Evolutionary conservation across 768 basidiomycete genomes (phyloP).

Genomic region (Daedalea quercina): DNA sequence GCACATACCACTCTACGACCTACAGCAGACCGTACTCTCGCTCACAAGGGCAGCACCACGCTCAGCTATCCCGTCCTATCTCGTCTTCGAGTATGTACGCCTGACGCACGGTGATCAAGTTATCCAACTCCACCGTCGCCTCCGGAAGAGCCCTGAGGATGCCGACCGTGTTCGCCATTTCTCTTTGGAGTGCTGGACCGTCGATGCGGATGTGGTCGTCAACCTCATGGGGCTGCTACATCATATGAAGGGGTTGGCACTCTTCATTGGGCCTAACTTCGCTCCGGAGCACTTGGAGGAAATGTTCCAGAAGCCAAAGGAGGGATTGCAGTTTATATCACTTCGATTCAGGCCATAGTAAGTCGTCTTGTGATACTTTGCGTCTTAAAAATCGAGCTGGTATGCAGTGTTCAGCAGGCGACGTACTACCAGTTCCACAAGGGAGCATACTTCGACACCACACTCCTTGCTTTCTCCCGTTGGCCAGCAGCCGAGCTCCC

Average conservation of each 20-base stretch:
- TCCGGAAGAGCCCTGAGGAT: constrained; percentile 33
- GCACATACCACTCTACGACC: constrained; percentile 37
- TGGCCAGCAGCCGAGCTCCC: constrained; percentile 48
- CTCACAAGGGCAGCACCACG: constrained; percentile 59
- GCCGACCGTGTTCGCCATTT: constrained; percentile 35
- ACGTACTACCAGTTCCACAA: constrained; percentile 81
- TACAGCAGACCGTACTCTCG: constrained; percentile 49
- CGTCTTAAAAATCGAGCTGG: constrained; percentile 3
- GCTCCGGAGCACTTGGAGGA: constrained; percentile 77
- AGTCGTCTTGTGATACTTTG: constrained; percentile 22
- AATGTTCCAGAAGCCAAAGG: constrained; percentile 46
- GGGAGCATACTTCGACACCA: constrained; percentile 81
- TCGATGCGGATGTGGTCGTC: constrained; percentile 69
- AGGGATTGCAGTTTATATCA: constrained; percentile 43
- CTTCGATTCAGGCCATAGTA: constrained; percentile 83
- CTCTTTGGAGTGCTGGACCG: constrained; percentile 55
- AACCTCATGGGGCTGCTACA: constrained; percentile 60
- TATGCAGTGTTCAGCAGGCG: constrained; percentile 55
- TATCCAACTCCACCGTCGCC: constrained; percentile 47
- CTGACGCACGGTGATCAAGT: constrained; percentile 47
- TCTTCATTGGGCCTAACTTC: constrained; percentile 75
- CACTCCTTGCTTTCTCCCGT: constrained; percentile 50
- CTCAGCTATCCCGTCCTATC: constrained; percentile 45
- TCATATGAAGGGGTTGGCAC: constrained; percentile 38
- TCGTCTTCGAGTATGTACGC: constrained; percentile 53